Base-by-base conservation (phyloP, 306 rosid genomes). In the Myrica gale region DNA sequence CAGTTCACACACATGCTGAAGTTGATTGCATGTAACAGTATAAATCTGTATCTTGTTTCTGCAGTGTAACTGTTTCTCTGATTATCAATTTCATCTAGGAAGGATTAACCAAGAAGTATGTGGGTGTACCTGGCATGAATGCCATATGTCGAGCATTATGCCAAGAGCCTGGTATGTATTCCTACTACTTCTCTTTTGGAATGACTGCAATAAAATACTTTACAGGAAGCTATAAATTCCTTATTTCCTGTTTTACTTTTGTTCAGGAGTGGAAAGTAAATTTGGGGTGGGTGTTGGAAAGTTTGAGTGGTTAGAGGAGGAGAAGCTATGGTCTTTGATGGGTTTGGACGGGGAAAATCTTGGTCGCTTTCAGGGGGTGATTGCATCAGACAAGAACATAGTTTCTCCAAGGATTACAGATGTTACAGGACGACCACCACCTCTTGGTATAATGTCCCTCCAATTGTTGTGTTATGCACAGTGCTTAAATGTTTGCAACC, bases 121-220 rank as follows among this genome's bases (percentile, higher is more conserved):
- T 91, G 87, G 98, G 98, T 82, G 85, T 86, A 68, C 98, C 98
- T 3, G 97, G 97, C 84, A 95, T 95, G 98, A 95, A 95, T 80
- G 87, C 98, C 53, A 75, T 95, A 68, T 92, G 98, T 75, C 90
- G 80, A 85, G 91, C 98, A 71, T 84, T 95, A 73, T 85, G 92
- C 89, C 79, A 44, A 19, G 97, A 90, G 74, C 76, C 85, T 77
- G 96, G 98, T 92, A 85, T 82, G 75, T 77, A 54, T 77, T 55
- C 75, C 76, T 66, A 52, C 69, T 66, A 26, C 43, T 73, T 76
- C 73, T 20, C 77, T 79, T 37, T 82, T 50, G 70, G 65, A 50
- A 47, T 50, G 55, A 56, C 54, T 74, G 17, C 55, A n/a, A 9
- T 60, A 74, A 61, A 50, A 63, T 79, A 76, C 74, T 85, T 39